Evolutionary conservation across 148 eudicot species (phyloP), one percentile per base, ranked within the genome.

Genomic region (Pouteria glomerata): DNA sequence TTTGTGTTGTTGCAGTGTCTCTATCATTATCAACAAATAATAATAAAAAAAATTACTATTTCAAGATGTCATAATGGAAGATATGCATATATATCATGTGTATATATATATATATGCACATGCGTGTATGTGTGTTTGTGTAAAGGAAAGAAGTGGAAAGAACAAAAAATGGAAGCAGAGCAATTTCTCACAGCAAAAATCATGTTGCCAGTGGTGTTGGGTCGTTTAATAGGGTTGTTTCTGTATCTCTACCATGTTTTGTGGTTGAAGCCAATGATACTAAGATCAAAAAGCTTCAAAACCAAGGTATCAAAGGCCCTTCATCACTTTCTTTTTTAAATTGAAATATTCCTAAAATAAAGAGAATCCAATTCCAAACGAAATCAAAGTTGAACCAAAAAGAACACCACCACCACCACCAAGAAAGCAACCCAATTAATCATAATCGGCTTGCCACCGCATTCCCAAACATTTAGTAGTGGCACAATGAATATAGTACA

Each of bases 291-390:
- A n/a, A 60, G 71, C 76, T 86, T 31, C 62, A 77, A 61, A 53
- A 11, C 0, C 87, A 86, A 73, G 89, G 89, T 10, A 73, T 86
- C 1, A 79, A 11, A 59, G 89, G 89, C 2, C 87, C 85, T n/a
- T n/a, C n/a, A 35, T 57, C 68, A 35, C 80, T 85, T 48, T 77
- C 71, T 27, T 24, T 73, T 58, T 31, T 81, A 8, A 77, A 74
- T 23, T 87, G 89, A 0, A 86, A 86, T 23, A 79, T 83, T 19
- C 82, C 87, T 35, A 77, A 82, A 78, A 83, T 86, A 31, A 76
- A 53, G 33, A 71, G 68, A 48, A 79, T n/a, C n/a, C n/a, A n/a
- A n/a, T n/a, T 79, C 45, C 78, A 78, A 37, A 21, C 58, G 34
- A 65, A 78, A 4, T 35, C 16, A n/a, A 27, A 30, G 12, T 60